A percentile compares a stretch with the other conserved stretches of the same genome.
Evolutionary conservation across 768 basidiomycete genomes (phyloP).

Genomic region (Amanita brunnescens): DNA sequence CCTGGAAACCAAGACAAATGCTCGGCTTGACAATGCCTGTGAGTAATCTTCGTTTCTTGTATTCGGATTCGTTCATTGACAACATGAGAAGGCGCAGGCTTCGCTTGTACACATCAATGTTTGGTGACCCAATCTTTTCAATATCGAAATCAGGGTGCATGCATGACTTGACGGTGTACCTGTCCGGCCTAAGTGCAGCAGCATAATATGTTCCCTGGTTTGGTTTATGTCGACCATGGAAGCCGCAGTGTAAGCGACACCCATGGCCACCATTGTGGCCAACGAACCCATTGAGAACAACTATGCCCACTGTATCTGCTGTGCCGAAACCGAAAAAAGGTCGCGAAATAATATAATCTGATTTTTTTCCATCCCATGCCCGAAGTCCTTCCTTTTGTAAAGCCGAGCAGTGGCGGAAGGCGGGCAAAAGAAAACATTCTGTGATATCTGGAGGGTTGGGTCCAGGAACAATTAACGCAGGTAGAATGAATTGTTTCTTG

Average conservation of each 20-base stretch:
- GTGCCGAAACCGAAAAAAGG: not conserved
- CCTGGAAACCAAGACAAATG: conserved; percentile 2
- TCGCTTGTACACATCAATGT: too few species aligned
- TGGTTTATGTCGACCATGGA: too few species aligned
- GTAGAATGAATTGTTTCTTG: conserved; percentile 25
- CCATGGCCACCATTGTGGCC: too few species aligned
- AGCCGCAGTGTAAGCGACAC: too few species aligned
- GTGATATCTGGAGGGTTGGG: conserved; percentile 25
- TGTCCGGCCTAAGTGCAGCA: too few species aligned
- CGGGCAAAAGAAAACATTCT: conserved; percentile 26
- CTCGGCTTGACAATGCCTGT: not conserved
- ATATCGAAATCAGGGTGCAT: too few species aligned
- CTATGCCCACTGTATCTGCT: too few species aligned
- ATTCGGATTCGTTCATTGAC: not conserved
- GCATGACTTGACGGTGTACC: too few species aligned
- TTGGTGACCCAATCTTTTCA: too few species aligned
- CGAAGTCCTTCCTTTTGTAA: conserved; percentile 17
- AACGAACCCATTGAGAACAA: too few species aligned
- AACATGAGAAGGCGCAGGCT: too few species aligned
- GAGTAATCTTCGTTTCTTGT: not conserved
- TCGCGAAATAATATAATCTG: not conserved
- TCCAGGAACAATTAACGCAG: conserved; percentile 25
- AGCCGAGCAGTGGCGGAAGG: conserved; percentile 23
- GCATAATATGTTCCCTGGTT: too few species aligned
- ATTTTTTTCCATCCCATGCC: conserved; percentile 14